Conservation (phyloP, 1,139 yeast species). For the Diutina rugosa region DNA sequence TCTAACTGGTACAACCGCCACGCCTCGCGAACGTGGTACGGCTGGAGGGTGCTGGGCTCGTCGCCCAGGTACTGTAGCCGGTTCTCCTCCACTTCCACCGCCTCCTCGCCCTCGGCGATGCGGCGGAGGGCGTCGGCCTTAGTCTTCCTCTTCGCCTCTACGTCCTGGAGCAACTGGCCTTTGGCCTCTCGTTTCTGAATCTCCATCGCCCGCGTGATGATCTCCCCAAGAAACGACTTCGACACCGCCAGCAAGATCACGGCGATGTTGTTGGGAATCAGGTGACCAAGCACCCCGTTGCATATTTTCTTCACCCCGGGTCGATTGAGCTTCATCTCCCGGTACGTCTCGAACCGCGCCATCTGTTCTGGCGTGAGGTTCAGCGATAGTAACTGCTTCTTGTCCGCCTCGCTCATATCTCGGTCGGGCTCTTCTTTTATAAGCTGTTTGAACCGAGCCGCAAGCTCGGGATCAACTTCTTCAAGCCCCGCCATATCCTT, state of each 20-base stretch:
- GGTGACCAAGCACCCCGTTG: slow-evolving; percentile 67
- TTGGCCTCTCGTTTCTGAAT: slow-evolving; percentile 45
- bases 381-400: slow-evolving; percentile 53
- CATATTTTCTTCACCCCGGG: slow-evolving; percentile 75
- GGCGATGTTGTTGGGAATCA: slow-evolving; percentile 73
- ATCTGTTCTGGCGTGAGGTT: slow-evolving; percentile 74
- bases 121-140: slow-evolving; percentile 17
- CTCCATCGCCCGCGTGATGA: slow-evolving; percentile 69
- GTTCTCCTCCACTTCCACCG: slow-evolving; percentile 15
- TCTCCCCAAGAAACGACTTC: slow-evolving; percentile 78
- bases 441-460: slow-evolving; percentile 17
- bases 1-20: slow-evolving; percentile 66
- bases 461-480: slow-evolving; percentile 23
- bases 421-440: slow-evolving; percentile 8
- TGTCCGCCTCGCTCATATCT: slow-evolving; percentile 30
- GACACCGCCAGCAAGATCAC: slow-evolving; percentile 78
- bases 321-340: slow-evolving; percentile 72
- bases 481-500: slow-evolving; percentile 16
- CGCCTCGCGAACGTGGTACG: slow-evolving; percentile 82
- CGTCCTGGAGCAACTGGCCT: slow-evolving; percentile 24
- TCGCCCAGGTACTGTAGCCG: slow-evolving; percentile 28
- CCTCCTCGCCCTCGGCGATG: slow-evolving; percentile 16
- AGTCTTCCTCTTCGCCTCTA: slow-evolving; percentile 22
- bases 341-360: slow-evolving; percentile 76
- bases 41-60: slow-evolving; percentile 49